A percentile compares a stretch with the other conserved stretches of the same genome.
phyloP scores from a whole-genome alignment of 495 filamentous ascomycete genomes.

The Aspergillus affinis region DNA sequence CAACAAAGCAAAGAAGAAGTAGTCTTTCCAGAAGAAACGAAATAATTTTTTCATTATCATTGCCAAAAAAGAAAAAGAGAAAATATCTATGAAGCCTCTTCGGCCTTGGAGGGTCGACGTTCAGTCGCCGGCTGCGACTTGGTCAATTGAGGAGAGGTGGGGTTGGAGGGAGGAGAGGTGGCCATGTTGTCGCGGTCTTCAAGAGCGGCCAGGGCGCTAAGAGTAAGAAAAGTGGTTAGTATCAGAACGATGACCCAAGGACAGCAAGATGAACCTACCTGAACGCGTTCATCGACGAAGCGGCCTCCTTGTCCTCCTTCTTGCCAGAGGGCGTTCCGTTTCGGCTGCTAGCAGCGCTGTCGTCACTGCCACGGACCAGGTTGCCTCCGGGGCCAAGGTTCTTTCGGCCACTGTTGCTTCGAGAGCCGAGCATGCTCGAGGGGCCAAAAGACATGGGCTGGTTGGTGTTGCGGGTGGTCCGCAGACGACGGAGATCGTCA shows the following conservation, averaged over 20 bases:
- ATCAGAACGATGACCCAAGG: constrained; percentile 9
- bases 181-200: constrained; percentile 57
- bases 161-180: constrained; percentile 58
- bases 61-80: constrained; percentile 22
- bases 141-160: constrained; percentile 55
- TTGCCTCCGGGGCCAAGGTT: constrained; percentile 69
- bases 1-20: constrained; percentile 22
- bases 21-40: constrained; percentile 44
- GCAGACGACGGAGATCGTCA: constrained; percentile 82
- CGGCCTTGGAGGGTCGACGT: constrained; percentile 48
- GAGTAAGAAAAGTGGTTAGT: constrained; percentile 21
- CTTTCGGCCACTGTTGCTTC: constrained; percentile 82
- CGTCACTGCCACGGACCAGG: constrained; percentile 69
- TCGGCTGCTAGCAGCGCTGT: constrained; percentile 79
- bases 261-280: constrained; percentile 55
- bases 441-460: constrained; percentile 64
- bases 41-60: constrained; percentile 47
- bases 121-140: constrained; percentile 53
- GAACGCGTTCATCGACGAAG: constrained; percentile 80
- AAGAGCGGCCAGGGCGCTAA: constrained; percentile 58
- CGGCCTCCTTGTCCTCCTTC: constrained; percentile 65
- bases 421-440: constrained; percentile 72
- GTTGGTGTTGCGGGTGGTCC: constrained; percentile 63
- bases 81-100: constrained; percentile 46
- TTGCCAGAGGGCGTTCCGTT: constrained; percentile 78